Base-by-base conservation (phyloP, 164 flowering plant genomes). In the Vitis rupestris region DNA sequence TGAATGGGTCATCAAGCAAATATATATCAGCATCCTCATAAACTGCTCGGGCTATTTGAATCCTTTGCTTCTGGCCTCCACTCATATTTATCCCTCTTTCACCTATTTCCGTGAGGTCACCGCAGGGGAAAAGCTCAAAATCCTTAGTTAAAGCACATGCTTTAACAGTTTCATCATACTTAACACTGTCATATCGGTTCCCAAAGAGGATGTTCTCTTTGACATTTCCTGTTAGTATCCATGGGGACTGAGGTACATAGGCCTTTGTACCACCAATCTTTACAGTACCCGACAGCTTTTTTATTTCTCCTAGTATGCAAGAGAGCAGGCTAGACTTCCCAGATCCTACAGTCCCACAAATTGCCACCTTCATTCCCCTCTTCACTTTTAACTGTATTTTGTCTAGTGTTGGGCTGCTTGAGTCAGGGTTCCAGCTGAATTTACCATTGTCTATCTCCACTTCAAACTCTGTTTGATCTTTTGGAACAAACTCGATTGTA, bases 1-100 rank as follows among this genome's bases (percentile, higher is more conserved):
- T 95, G 78, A 95, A 95, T 71, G 99, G 99, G 72, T 95, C 99
- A 74, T 95, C 99, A 31, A 95, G 88, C 58, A 95, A 81, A 79
- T 93, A 95, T 62, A 93, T 90, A 75, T 93, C 99, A 23, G 97
- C 98, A 79, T 93, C 97, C 69, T 95, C 90, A 72, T 93, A 95
- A 49, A 89, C 91, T 57, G 98, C 99, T 47, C 99, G 90, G 19
- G 99, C 98, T 50, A 95, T 88, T 70, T 94, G 99, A 82, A 94
- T 92, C 78, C 99, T 82, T 70, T 95, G 99, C 82, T 95, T 95
- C 72, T 95, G 98, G 16, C 99, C 99, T 59, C 99, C 98, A 74
- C 98, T 95, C 94, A 95, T 91, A 68, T 90, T 95, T 31, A 93
- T 93, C 60, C 99, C 99, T 79, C 99, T 82, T 79, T 95, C 99